A percentile compares a stretch with the other conserved stretches of the same genome.
phyloP scores from a whole-genome alignment of 345 rosid genomes.

The Geranium brycei region DNA sequence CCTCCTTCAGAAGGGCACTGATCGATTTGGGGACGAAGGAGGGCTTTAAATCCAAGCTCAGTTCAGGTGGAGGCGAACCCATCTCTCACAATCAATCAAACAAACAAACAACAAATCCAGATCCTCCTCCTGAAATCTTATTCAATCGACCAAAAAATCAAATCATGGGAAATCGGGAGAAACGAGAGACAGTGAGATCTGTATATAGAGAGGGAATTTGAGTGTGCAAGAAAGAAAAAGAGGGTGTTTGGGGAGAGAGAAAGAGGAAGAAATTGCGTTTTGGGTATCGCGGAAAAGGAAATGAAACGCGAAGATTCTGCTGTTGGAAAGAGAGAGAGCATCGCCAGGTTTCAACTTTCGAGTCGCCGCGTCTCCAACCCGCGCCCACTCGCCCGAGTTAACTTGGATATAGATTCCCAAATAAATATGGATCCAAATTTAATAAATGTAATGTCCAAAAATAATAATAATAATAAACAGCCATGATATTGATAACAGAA shows the following conservation, averaged over 20 bases:
- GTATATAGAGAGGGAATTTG: conserved; percentile 10
- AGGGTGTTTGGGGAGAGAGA: conserved; percentile 10
- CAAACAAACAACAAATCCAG: not conserved
- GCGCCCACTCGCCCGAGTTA: conserved; percentile 4
- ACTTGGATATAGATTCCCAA: conserved; percentile 1
- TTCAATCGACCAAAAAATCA: not conserved
- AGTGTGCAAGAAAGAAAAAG: conserved; percentile 7
- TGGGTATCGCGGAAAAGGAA: conserved; percentile 3
- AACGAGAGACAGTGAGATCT: conserved; percentile 8
- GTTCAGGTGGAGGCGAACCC: conserved; percentile 45
- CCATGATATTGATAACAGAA: no score
- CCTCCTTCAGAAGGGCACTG: conserved; percentile 34
- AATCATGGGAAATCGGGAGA: not conserved
- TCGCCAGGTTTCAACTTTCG: conserved; percentile 16
- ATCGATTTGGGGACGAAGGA: conserved; percentile 39
- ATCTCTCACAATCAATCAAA: conserved; percentile 4
- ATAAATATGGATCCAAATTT: no score
- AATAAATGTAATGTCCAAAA: no score
- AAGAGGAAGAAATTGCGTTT: not conserved
- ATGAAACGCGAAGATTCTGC: conserved; percentile 30
- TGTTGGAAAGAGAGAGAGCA: conserved; percentile 3
- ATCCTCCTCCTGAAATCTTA: not conserved
- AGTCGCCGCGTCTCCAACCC: conserved; percentile 51
- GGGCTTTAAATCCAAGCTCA: conserved; percentile 49
- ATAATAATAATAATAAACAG: no score